Conservation (phyloP, 768 basidiomycete genomes). For the Piloderma croceum region DNA sequence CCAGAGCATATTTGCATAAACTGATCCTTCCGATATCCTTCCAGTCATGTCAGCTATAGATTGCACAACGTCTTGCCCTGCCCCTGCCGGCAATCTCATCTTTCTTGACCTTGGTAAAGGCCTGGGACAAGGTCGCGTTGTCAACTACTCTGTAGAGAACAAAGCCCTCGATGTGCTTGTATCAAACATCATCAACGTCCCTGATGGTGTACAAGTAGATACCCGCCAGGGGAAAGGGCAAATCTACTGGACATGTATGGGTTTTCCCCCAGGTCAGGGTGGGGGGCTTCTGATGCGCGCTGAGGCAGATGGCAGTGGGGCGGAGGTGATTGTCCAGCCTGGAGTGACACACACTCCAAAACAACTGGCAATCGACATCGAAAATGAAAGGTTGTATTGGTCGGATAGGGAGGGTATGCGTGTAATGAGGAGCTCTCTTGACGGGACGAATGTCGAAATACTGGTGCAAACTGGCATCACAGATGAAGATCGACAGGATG, state of each 20-base stretch:
- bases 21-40: too few relatives aligned
- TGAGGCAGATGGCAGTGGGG: slow-evolving; percentile 10
- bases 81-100: too few relatives aligned
- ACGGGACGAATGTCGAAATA: slow-evolving; percentile 9
- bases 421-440: slow-evolving; percentile 12
- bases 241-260: slow-evolving; percentile 16
- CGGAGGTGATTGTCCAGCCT: slow-evolving; percentile 8
- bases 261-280: slow-evolving; percentile 4
- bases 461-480: slow-evolving; percentile 9
- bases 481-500: slow-evolving; percentile 7
- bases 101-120: too few relatives aligned
- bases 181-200: slow-evolving; percentile 5
- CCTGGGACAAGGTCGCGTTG: too few relatives aligned
- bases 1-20: too few relatives aligned
- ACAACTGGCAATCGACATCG: slow-evolving; percentile 10
- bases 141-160: slow-evolving; percentile 10
- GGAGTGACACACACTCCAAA: slow-evolving; percentile 13
- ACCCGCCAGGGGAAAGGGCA: slow-evolving; percentile 15
- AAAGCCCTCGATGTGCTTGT: slow-evolving; percentile 8
- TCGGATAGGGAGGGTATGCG: slow-evolving; percentile 13
- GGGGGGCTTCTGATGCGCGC: slow-evolving; percentile 11
- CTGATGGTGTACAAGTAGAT: slow-evolving; percentile 13
- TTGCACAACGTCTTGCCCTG: too few relatives aligned
- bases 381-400: slow-evolving; percentile 11
- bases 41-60: too few relatives aligned